These are phyloP conservation scores for Cokeromyces recurvatus DNA, from an alignment of 371 early-diverging fungal species.

Conservation along the genomic window DNA sequence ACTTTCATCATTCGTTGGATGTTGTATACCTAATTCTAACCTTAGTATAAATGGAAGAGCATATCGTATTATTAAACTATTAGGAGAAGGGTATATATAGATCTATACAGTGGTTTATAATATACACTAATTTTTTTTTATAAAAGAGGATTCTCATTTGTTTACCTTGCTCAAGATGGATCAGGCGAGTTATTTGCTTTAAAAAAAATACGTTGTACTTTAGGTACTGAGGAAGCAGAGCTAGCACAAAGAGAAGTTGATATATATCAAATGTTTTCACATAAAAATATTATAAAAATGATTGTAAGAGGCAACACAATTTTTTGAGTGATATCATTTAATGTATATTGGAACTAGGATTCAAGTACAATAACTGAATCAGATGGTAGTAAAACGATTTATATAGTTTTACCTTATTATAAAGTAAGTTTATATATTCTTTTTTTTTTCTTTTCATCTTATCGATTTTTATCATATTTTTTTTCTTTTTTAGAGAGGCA, in stretches of 20 bases:
- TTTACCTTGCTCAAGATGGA: slow-evolving; percentile 63
- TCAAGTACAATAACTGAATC: slow-evolving; percentile 46
- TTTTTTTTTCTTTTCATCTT: too few relatives aligned
- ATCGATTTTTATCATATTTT: too few relatives aligned
- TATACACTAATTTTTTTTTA: too few relatives aligned
- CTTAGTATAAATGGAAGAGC: slow-evolving; percentile 60
- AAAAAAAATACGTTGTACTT: slow-evolving; percentile 67
- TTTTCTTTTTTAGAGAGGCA: slow-evolving; percentile 51
- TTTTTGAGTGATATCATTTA: not conserved
- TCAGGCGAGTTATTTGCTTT: slow-evolving; percentile 56
- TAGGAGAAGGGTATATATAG: slow-evolving; percentile 70
- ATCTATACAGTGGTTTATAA: too few relatives aligned
- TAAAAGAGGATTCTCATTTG: slow-evolving; percentile 73
- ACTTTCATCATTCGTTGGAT: slow-evolving; percentile 11
- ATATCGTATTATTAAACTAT: slow-evolving; percentile 57
- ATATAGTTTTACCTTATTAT: slow-evolving; percentile 63
- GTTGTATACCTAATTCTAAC: slow-evolving; percentile 54
- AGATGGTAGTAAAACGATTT: slow-evolving; percentile 57
- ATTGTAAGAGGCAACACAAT: slow-evolving; percentile 35
- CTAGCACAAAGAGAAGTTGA: slow-evolving; percentile 60
- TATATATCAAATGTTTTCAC: slow-evolving; percentile 52
- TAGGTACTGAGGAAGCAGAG: slow-evolving; percentile 52
- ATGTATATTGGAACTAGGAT: too few relatives aligned
- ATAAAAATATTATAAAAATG: slow-evolving; percentile 61
- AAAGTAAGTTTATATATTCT: too few relatives aligned